Percentiles rank a stretch among this genome's conserved stretches.
Evolutionary conservation across 1,284 basidiomycete genomes (phyloP).

Genomic region (Pterulicium gracile): DNA sequence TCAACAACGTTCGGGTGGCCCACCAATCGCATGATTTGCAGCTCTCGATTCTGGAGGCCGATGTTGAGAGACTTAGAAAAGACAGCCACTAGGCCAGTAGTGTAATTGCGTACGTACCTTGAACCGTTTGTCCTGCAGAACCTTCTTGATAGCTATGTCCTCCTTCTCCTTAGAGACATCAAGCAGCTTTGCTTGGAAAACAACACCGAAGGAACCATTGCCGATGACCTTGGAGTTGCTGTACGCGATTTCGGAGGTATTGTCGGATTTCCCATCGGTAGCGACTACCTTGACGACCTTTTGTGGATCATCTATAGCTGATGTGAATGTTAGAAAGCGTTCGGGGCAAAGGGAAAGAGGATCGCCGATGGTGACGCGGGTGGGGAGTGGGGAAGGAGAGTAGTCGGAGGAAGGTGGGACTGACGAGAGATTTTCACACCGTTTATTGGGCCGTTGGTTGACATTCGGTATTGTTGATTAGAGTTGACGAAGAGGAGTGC

Average conservation of each 20-base stretch:
- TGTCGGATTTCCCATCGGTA: slow-evolving; percentile 89
- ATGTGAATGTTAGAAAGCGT: slow-evolving; percentile 9
- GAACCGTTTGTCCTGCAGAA: slow-evolving; percentile 99
- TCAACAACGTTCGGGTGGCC: slow-evolving; percentile 98
- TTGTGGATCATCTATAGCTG: slow-evolving; percentile 88
- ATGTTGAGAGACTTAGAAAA: slow-evolving; percentile 3
- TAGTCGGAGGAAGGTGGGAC: slow-evolving; percentile 25
- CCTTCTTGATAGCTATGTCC: slow-evolving; percentile 99
- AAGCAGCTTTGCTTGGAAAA: slow-evolving; percentile 81
- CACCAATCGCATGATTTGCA: slow-evolving; percentile 99
- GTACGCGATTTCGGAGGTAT: slow-evolving; percentile 84
- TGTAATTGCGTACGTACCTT: slow-evolving; percentile 55
- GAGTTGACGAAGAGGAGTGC: too few species aligned
- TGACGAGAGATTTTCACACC: slow-evolving; percentile 84
- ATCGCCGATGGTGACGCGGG: slow-evolving; percentile 20
- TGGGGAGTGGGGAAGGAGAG: slow-evolving; percentile 12
- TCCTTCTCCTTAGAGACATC: slow-evolving; percentile 51
- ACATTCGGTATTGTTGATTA: too few species aligned
- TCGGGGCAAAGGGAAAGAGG: slow-evolving; percentile 11
- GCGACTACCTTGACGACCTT: slow-evolving; percentile 93
- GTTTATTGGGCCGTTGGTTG: slow-evolving; percentile 76
- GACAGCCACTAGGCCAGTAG: background rate
- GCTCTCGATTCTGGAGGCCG: slow-evolving; percentile 81
- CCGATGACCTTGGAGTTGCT: slow-evolving; percentile 98
- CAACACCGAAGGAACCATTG: slow-evolving; percentile 98